Evolutionary conservation across 306 rosid species (phyloP), one percentile per base, ranked within the genome.

Genomic region (Medicago ruthenica): DNA sequence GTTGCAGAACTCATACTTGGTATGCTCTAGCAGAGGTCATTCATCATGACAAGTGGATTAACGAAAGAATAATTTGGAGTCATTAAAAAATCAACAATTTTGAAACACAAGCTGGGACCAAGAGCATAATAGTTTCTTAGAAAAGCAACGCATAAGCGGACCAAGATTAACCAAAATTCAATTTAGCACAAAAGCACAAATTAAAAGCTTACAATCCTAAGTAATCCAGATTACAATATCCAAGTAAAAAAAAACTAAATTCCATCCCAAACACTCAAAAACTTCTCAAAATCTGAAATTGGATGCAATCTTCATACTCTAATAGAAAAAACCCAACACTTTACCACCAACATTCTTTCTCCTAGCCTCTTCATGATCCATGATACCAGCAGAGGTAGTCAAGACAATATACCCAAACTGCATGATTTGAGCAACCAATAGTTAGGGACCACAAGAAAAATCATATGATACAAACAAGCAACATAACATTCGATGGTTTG

Each of bases 311-410:
- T 20, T 75, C 62, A 9, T 55, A 10, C 41, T 31, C 42, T 75
- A 81, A 53, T 75, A 81, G 74, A 81, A 81, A 70, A 81, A 81
- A 9, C 80, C 84, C 73, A 81, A 61, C 73, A 81, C 80, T 75
- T 81, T 81, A 37, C 84, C 84, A 60, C 84, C 84, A 10, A 63
- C 84, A 62, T 81, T 81, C 76, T 81, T 81, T 41, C 84, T 81
- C 73, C 84, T 75, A 4, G 84, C 84, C 63, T 81, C 84, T 75
- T 75, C 84, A 40, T 81, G 84, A 62, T 81, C 84, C 84, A 81
- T 81, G 64, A 81, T 81, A 61, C 84, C 84, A 62, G 84, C 84
- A 37, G 80, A 75, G 42, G 84, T 81, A 17, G 84, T 81, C 84
- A 81, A 75, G 42, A 81, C 80, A 42, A 81, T 81, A 54, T 75